Percentiles rank a stretch among this genome's conserved stretches.
phyloP scores from a whole-genome alignment of 179 eudicot species.

The Sideroxylon spinosum region DNA sequence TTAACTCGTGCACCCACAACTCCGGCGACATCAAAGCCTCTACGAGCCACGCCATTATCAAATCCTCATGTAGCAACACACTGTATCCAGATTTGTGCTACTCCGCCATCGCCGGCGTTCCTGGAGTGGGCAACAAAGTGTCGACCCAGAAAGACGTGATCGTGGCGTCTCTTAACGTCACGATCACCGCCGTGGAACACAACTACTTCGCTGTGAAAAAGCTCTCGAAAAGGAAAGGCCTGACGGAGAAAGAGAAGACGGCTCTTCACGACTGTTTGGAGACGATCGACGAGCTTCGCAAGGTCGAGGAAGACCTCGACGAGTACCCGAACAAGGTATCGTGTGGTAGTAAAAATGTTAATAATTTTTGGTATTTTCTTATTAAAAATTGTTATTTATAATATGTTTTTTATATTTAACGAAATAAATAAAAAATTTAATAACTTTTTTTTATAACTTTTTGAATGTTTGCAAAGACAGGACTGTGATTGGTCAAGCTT shows the following conservation, averaged over 20 bases:
- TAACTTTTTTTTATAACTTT: too few relatives aligned
- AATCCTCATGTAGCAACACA: conserved; percentile 55
- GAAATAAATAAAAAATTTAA: too few relatives aligned
- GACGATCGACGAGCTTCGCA: conserved; percentile 45
- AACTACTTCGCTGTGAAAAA: conserved; percentile 36
- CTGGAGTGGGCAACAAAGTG: conserved; percentile 28
- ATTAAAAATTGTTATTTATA: too few relatives aligned
- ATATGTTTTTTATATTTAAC: too few relatives aligned
- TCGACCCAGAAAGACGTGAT: conserved; percentile 51
- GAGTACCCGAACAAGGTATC: conserved; percentile 25
- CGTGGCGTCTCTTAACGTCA: conserved; percentile 45
- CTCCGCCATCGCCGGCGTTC: conserved; percentile 38
- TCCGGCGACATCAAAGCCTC: conserved; percentile 18
- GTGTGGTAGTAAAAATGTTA: too few relatives aligned
- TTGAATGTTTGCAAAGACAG: too few relatives aligned
- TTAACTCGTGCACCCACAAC: conserved; percentile 18
- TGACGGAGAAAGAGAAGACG: conserved; percentile 42
- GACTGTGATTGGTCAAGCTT: too few relatives aligned
- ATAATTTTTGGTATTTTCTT: too few relatives aligned
- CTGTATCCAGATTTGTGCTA: conserved; percentile 60
- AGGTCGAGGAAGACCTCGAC: conserved; percentile 34
- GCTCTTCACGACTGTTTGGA: conserved; percentile 72
- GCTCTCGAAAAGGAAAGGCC: conserved; percentile 17
- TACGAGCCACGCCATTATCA: conserved; percentile 40
- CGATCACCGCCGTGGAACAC: conserved; percentile 37